Evolutionary conservation across 495 filamentous ascomycete species (phyloP).

Genomic region (Xylaria intraflava): DNA sequence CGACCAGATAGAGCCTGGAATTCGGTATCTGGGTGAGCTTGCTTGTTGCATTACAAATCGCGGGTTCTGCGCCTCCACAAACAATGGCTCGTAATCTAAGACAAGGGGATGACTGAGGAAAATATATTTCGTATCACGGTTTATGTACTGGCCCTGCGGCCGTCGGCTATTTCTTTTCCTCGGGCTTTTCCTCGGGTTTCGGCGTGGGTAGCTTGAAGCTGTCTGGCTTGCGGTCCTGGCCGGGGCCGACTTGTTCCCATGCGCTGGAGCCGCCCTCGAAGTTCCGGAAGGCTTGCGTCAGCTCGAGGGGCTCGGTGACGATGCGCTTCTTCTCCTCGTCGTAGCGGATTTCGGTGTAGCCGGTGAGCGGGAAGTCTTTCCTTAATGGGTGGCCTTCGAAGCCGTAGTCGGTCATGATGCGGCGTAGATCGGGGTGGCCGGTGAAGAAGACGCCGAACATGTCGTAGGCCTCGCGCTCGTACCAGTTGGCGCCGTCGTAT

Average conservation of each 20-base stretch:
- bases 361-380: constrained; percentile 97
- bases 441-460: constrained; percentile 96
- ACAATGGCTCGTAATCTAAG: neutral
- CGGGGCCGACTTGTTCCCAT: constrained; percentile 89
- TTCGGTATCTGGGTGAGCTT: no score
- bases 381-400: constrained; percentile 96
- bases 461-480: constrained; percentile 96
- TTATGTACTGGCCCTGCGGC: constrained; percentile 26
- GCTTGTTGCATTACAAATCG: no score
- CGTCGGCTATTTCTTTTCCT: constrained; percentile 79
- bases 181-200: constrained; percentile 85
- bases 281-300: constrained; percentile 98
- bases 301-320: constrained; percentile 91
- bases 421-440: constrained; percentile 88
- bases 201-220: constrained; percentile 91
- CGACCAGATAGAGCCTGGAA: no score
- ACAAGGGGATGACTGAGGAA: neutral
- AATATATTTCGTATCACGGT: constrained; percentile 15
- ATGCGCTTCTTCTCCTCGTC: constrained; percentile 99
- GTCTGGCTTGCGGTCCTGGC: constrained; percentile 72
- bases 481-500: constrained; percentile 97
- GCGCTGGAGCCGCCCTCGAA: constrained; percentile 79
- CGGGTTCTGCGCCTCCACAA: neutral
- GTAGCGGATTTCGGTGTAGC: constrained; percentile 96
- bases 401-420: constrained; percentile 99